phyloP scores from a whole-genome alignment of 345 rosid genomes.

The Lepidium sativum region DNA sequence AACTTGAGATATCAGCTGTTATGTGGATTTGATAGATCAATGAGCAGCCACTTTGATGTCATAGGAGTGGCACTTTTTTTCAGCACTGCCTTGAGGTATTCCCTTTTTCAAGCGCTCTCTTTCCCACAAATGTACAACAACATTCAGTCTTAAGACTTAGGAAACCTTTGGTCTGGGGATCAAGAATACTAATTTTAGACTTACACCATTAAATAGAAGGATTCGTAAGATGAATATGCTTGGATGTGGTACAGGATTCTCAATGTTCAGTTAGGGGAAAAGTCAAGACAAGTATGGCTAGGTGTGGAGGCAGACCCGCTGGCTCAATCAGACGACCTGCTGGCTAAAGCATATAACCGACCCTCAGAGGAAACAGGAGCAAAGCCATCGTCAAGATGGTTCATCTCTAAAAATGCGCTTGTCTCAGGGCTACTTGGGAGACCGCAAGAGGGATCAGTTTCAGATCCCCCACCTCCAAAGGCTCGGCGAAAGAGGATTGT shows the following conservation, averaged over 20 bases:
- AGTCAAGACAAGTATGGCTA: conserved; percentile 74
- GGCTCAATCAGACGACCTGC: conserved; percentile 56
- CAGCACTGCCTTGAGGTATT: conserved; percentile 77
- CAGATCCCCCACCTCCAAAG: conserved; percentile 49
- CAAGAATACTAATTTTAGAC: background rate
- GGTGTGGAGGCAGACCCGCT: conserved; percentile 85
- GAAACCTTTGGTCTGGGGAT: background rate
- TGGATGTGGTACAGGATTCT: conserved; percentile 46
- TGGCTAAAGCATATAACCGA: conserved; percentile 63
- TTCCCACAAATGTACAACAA: background rate
- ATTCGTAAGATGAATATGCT: conserved; percentile 5
- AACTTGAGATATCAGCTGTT: conserved; percentile 78
- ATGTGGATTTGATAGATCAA: conserved; percentile 68
- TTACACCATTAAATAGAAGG: background rate
- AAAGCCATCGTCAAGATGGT: conserved; percentile 58
- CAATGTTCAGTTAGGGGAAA: conserved; percentile 65
- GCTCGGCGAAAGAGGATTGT: conserved; percentile 73
- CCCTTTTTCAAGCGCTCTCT: conserved; percentile 7
- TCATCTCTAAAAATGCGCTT: conserved; percentile 69
- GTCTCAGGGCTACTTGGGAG: conserved; percentile 77
- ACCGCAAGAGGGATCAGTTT: conserved; percentile 43
- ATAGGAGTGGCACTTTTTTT: conserved; percentile 86
- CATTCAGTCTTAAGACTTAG: background rate
- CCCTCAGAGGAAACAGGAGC: conserved; percentile 34
- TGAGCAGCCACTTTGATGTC: conserved; percentile 80